Base-by-base conservation (phyloP, 345 rosid genomes). In the Citrus maxima region DNA sequence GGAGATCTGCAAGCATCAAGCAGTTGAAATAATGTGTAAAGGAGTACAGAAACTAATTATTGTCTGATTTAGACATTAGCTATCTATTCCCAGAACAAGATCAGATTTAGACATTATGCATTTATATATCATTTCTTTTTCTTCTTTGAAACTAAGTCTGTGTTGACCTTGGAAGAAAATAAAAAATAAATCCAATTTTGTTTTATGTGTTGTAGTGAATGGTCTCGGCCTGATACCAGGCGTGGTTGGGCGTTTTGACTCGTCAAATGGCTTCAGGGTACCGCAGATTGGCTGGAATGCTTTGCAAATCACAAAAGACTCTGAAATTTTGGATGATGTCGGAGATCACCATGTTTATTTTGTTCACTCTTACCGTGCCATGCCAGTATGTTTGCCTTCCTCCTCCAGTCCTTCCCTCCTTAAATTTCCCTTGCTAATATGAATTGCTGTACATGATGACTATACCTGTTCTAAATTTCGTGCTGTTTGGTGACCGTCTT, bases 271-370 rank as follows among this genome's bases (percentile, higher is more conserved):
- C 79, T 84, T 93, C 72, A 86, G 81, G 85, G 95, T 94, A 25
- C 98, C 99, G 28, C 99, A 96, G 79, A 96, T 93, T 81, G 99
- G 98, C n/a, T 94, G 99, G 99, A 92, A 96, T 83, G 93, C 97
- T 49, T 89, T 96, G 93, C 92, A 92, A 84, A 81, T 93, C 79
- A 73, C 83, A 19, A 87, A 93, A 66, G 94, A 86, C 76, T 86
- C 91, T 67, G 87, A 88, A 61, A 93, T 96, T 86, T 84, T 96
- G 89, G 95, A 93, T 80, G 98, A 96, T 70, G 82, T 96, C 71
- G 92, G 92, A 81, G 85, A 87, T 72, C 91, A 38, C 77, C 99
- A 96, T 82, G 93, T 96, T 67, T 96, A 94, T 86, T 96, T 96
- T 88, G 98, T 94, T 75, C 99, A 96, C 88, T 96, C 98, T 12